These are phyloP conservation scores for Boletus smithii DNA, from an alignment of 1,284 basidiomycete genomes.

Conservation along the genomic window DNA sequence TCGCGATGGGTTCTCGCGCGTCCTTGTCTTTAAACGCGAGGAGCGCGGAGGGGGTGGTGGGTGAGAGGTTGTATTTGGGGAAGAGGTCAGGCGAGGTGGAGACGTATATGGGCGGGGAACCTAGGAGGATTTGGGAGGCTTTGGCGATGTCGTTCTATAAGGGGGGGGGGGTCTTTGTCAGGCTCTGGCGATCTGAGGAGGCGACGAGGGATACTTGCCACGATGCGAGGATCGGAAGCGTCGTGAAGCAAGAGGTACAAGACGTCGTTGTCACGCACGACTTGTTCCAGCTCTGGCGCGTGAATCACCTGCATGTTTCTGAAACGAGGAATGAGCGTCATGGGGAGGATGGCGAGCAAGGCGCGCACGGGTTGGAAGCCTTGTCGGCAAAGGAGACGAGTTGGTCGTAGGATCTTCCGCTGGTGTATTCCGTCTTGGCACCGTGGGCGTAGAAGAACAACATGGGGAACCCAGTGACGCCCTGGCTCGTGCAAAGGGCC, in stretches of 20 bases:
- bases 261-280: conserved; percentile 56
- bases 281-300: conserved; percentile 49
- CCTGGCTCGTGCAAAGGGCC: conserved; percentile 60
- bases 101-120: conserved; percentile 64
- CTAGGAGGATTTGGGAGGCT: conserved; percentile 59
- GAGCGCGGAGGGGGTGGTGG: conserved; percentile 52
- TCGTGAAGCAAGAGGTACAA: conserved; percentile 75
- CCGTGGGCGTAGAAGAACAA: conserved; percentile 61
- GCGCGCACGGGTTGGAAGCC: conserved; percentile 57
- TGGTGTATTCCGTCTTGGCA: conserved; percentile 64
- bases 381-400: conserved; percentile 72
- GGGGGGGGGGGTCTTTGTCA: no score
- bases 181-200: no score
- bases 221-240: conserved; percentile 36
- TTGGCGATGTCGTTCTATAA: conserved; percentile 44
- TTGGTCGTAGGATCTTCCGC: conserved; percentile 64
- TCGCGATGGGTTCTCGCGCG: conserved; percentile 37
- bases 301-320: conserved; percentile 45
- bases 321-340: conserved; percentile 28
- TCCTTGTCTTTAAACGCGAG: conserved; percentile 77
- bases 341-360: background rate
- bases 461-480: conserved; percentile 77
- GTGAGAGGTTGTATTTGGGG: conserved; percentile 49
- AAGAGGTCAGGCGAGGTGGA: conserved; percentile 49
- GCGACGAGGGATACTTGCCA: conserved; percentile 38